Base-by-base conservation (phyloP, 352 stramenopile species). In the Globisporangium canariense region DNA sequence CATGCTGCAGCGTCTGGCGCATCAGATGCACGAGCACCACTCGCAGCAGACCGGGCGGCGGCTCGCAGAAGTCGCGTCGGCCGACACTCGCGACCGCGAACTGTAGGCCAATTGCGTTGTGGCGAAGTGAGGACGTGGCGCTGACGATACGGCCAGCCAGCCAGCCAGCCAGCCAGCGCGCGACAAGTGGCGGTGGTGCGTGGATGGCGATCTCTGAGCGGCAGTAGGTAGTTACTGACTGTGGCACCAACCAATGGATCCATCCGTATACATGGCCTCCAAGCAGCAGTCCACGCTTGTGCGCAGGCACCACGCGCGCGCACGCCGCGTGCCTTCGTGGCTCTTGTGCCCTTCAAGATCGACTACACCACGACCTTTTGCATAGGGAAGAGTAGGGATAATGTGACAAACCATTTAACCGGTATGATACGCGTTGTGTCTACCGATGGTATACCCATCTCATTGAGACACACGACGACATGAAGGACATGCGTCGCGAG, bases 11-110 rank as follows among this genome's bases (percentile, higher is more conserved):
- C 55, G 52, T 4, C 58, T 53, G 47, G 47, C 79, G 18, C 60
- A 77, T 28, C 58, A 69, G 5, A 89, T 89, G 79, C 78, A 89
- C 59, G 53, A 72, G 46, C 65, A 82, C 47, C 55, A 70, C 50
- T 38, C 46, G 40, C n/a, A 51, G 43, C 50, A n/a, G 28, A 20
- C 40, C 5, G 58, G n/a, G 56, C 65, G 70, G 13, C 64, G 69
- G 32, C 64, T 77, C n/a, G 16, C 57, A 34, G 49, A 50, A 22
- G 41, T 34, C 9, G 36, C 34, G 4, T 28, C 54, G 16, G 16
- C 16, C 13, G 65, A 71, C 36, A 52, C 66, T 40, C 60, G 40
- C 25, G 25, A 36, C 41, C 40, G 68, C 32, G 74, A 84, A 62
- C 67, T 82, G 47, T 82, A 54, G 60, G 22, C 43, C 25, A 47